Conservation (phyloP, 345 rosid genomes). For the Hibiscus mutabilis region DNA sequence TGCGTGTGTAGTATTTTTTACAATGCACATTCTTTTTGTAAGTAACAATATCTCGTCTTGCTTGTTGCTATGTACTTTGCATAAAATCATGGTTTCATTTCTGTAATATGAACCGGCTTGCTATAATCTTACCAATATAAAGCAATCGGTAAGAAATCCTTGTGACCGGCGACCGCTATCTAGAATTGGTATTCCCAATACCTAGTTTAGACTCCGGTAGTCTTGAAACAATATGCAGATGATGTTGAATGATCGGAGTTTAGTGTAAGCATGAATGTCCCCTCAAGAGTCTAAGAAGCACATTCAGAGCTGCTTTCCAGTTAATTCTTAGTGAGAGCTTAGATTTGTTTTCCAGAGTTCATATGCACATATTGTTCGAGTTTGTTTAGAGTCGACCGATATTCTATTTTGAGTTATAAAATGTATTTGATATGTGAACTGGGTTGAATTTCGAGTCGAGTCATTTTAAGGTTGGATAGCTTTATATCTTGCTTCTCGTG, state of each 20-base stretch:
- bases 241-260: neutral
- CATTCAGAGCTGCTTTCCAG: no score
- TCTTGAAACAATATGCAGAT: neutral
- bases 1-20: neutral
- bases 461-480: neutral
- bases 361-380: no score
- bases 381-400: no score
- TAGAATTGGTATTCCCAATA: neutral
- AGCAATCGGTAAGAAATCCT: neutral
- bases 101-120: neutral
- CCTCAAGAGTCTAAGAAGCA: neutral
- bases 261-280: neutral
- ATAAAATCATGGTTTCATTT: neutral
- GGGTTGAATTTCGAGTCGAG: neutral
- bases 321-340: no score
- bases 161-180: neutral
- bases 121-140: neutral
- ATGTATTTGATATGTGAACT: no score
- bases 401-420: no score
- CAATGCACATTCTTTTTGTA: neutral
- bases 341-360: no score
- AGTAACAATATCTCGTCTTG: neutral
- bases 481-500: neutral
- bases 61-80: neutral
- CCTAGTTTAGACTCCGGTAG: neutral